These are phyloP conservation scores for Aristolochia contorta DNA, from an alignment of 164 flowering plant species.

Conservation along the genomic window DNA sequence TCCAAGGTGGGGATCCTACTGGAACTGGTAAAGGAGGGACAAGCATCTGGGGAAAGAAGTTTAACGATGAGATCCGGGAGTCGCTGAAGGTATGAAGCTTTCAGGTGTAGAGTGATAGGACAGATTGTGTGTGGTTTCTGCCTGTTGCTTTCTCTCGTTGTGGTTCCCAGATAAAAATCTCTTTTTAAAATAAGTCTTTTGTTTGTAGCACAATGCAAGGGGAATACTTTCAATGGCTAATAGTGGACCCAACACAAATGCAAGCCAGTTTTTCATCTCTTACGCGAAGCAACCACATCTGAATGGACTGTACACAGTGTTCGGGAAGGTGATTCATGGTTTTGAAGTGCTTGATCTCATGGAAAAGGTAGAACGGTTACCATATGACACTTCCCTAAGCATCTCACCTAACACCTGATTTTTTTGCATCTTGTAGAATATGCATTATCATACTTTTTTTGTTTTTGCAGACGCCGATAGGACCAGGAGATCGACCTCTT, in stretches of 20 bases:
- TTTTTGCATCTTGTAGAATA: too few species aligned
- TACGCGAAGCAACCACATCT: slow-evolving; percentile 94
- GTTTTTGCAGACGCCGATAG: slow-evolving; percentile 40
- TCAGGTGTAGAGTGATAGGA: too few species aligned
- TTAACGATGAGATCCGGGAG: slow-evolving; percentile 91
- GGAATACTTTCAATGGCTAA: slow-evolving; percentile 93
- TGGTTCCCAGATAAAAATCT: too few species aligned
- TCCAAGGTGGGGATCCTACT: slow-evolving; percentile 99
- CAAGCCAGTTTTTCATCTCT: slow-evolving; percentile 83
- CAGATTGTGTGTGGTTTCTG: background rate
- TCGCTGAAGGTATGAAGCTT: slow-evolving; percentile 69
- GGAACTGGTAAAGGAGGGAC: slow-evolving; percentile 98
- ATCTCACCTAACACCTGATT: too few species aligned
- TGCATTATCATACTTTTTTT: too few species aligned
- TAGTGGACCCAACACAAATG: slow-evolving; percentile 93
- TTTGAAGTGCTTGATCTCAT: slow-evolving; percentile 94
- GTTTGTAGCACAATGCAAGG: slow-evolving; percentile 74
- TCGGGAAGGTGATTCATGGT: slow-evolving; percentile 96
- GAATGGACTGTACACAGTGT: slow-evolving; percentile 87
- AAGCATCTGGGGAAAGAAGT: slow-evolving; percentile 95
- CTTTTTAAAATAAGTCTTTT: background rate
- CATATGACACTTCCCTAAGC: too few species aligned
- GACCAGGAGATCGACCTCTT: slow-evolving; percentile 52
- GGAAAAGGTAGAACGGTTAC: slow-evolving; percentile 58
- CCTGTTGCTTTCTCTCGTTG: background rate